Conservation (phyloP, 345 rosid genomes). For the Ceriops tagal region DNA sequence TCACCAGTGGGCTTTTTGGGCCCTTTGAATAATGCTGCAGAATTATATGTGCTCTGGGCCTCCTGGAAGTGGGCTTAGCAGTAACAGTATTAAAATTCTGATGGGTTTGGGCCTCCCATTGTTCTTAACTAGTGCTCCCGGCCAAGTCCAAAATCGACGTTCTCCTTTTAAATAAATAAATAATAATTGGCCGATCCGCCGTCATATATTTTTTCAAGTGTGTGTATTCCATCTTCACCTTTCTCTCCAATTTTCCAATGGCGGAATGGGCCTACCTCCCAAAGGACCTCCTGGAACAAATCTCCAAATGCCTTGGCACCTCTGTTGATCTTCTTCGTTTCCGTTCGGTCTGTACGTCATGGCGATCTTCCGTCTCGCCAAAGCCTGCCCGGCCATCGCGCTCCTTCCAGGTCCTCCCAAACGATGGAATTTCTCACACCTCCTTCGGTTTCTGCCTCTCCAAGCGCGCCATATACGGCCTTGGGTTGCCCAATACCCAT, state of each 20-base stretch:
- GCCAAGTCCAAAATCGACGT: too few species aligned
- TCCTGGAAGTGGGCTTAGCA: too few species aligned
- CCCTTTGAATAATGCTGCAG: too few species aligned
- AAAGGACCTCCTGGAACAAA: slow-evolving; percentile 55
- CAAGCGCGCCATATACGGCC: slow-evolving; percentile 54
- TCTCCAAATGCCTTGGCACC: slow-evolving; percentile 46
- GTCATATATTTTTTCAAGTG: too few species aligned
- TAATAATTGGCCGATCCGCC: too few species aligned
- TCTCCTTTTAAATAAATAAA: too few species aligned
- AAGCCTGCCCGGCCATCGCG: slow-evolving; percentile 36
- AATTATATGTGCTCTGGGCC: too few species aligned
- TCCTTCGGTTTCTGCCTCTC: slow-evolving; percentile 64
- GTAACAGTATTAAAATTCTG: too few species aligned
- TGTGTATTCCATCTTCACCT: too few species aligned
- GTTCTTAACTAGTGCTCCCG: too few species aligned
- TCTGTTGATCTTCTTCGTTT: slow-evolving; percentile 57
- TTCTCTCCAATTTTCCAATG: slow-evolving; percentile 19
- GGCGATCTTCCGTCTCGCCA: slow-evolving; percentile 61
- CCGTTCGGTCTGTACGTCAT: slow-evolving; percentile 77
- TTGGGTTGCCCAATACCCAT: slow-evolving; percentile 30
- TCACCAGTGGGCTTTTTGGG: too few species aligned
- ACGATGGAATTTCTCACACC: slow-evolving; percentile 38
- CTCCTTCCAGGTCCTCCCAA: slow-evolving; percentile 53
- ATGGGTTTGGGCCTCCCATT: too few species aligned
- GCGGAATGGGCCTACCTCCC: slow-evolving; percentile 71